Evolutionary conservation across 192 early-diverging fungal species (phyloP), one percentile per base, ranked within the genome.

Genomic region (Cladochytrium replicatum): DNA sequence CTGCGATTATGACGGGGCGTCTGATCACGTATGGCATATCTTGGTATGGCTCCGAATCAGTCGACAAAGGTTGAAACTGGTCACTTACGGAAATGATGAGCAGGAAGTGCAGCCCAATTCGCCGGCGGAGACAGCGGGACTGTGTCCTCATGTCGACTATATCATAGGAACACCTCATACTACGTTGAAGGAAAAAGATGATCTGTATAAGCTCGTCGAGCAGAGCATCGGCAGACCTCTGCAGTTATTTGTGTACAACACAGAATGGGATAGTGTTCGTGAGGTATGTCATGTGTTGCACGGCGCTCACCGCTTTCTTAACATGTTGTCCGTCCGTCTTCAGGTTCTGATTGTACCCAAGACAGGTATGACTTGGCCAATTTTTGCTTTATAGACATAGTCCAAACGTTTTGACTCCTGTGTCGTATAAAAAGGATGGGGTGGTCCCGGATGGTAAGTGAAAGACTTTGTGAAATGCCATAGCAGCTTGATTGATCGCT

Each of bases 361-460:
- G n/a, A n/a, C n/a, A n/a, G n/a, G n/a, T n/a, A n/a, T n/a, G n/a
- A n/a, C n/a, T n/a, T n/a, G n/a, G n/a, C n/a, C n/a, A n/a, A n/a
- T n/a, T n/a, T n/a, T n/a, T n/a, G n/a, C n/a, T n/a, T n/a, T n/a
- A n/a, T n/a, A n/a, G n/a, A n/a, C n/a, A n/a, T n/a, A n/a, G n/a
- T n/a, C n/a, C n/a, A n/a, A n/a, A n/a, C n/a, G n/a, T n/a, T n/a
- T n/a, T n/a, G n/a, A n/a, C n/a, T n/a, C n/a, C n/a, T n/a, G n/a
- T n/a, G n/a, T n/a, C n/a, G n/a, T n/a, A n/a, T n/a, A 75, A 40
- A 64, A 66, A 30, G 75, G 72, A 44, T 86, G 82, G 82, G 84
- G 82, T 27, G 84, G 82, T 15, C 59, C 66, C 46, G 84, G 82
- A 6, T 61, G 69, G 43, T 45, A 24, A 7, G 4, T 4, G 23